Evolutionary conservation across 495 filamentous ascomycete species (phyloP), one percentile per base, ranked within the genome.

Genomic region (Elasticomyces elasticus): DNA sequence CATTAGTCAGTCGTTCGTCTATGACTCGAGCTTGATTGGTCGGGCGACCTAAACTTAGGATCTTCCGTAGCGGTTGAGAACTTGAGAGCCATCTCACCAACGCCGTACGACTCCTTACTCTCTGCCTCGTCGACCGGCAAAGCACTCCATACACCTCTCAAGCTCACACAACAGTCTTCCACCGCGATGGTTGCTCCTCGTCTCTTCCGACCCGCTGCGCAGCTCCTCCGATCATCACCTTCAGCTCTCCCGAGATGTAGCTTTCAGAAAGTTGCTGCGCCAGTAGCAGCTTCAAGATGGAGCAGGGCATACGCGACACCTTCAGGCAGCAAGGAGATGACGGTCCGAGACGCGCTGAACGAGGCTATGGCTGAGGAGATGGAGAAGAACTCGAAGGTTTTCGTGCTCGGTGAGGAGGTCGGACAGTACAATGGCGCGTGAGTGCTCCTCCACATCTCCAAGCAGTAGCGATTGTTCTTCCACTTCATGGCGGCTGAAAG

Each of bases 341-440:
- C 92, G 41, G 92, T 97, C 61, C 80, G 92, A 73, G 92, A 98
- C 68, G 92, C 92, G 55, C 72, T 98, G 68, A 98, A 98, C 70
- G 92, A 98, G 72, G 92, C 92, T 40, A 81, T 98, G 69, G 87
- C 90, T 25, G 92, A 98, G 76, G 92, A 98, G 78, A 77, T 98
- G 71, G 92, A 97, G 78, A 66, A 71, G 68, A 94, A 98, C 72
- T 73, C 79, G 54, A 97, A 95, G 78, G 89, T 95, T 55, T 96
- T 94, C 75, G 76, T 98, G 61, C 67, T 98, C 60, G 92, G 92
- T 51, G 92, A 98, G 76, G 92, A 98, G 75, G 94, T 98, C 57
- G 92, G 92, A 62, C 92, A 98, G 74, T 98, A 97, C 74, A 96
- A 98, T 70, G 92, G 92, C 77, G 92, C 92, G 79, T 84, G 72